Evolutionary conservation across 2,329 filamentous ascomycete species (phyloP), one percentile per base, ranked within the genome.

Genomic region (Coleophoma eucalyptorum): DNA sequence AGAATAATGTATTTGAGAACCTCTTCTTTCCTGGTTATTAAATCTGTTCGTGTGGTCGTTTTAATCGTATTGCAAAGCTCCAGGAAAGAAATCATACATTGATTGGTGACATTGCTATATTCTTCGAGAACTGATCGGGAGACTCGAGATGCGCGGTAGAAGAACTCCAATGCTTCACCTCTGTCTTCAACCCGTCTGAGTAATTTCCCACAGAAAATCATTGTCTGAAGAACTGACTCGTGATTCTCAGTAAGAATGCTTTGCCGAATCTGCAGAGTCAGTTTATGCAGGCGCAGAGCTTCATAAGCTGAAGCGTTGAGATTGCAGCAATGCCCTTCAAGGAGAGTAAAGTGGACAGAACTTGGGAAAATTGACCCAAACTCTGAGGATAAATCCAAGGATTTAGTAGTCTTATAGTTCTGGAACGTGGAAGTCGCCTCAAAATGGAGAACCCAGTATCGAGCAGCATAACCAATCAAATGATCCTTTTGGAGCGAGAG

Each of bases 221-320:
- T 13, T 4, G 44, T 35, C 44, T 46, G 44, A 8, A 46, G 33
- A 35, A 46, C 33, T 2, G 44, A 46, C 16, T 16, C n/a, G n/a
- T 46, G 44, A 13, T 46, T 46, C 44, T 46, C 44, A 37, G 44
- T 35, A 4, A 38, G 35, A 3, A 46, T 46, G 21, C 35, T 34
- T 15, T 46, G 44, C 4, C 44, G 44, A 46, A 46, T 46, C 8
- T 19, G 31, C 44, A 46, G 13, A 20, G 44, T 33, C 33, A 46
- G 44, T 37, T 35, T 16, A 18, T 46, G 44, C 8, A 46, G 10
- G 31, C 21, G 33, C 16, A 34, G 33, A 19, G 32, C 33, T 16
- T 46, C 44, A 37, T 46, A 21, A 19, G n/a, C 13, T 5, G 21
- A 5, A 20, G 16, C 16, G 18, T 21, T 16, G 21, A 15, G n/a